These are phyloP conservation scores for Styphnolobium japonicum DNA, from an alignment of 306 rosid genomes.

Conservation along the genomic window DNA sequence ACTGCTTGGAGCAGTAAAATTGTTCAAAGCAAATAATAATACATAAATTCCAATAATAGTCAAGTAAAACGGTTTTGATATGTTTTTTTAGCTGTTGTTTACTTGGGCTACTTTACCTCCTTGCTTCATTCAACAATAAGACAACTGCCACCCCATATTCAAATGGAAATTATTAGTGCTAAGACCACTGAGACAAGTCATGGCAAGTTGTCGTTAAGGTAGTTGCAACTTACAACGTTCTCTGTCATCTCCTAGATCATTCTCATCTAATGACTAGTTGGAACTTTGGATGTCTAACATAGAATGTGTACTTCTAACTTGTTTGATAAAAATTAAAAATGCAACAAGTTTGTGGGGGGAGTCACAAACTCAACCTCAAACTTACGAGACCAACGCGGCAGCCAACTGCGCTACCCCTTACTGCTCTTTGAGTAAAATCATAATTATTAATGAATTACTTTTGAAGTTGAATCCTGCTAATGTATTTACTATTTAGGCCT, in stretches of 20 bases:
- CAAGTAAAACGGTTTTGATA: background rate
- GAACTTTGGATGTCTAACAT: background rate
- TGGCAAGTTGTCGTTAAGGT: background rate
- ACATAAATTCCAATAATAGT: conserved; percentile 5
- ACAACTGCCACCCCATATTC: background rate
- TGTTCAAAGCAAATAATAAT: background rate
- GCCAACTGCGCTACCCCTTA: no score
- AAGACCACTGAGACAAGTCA: background rate
- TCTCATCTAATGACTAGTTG: background rate
- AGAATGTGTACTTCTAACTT: no score
- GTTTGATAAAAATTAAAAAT: no score
- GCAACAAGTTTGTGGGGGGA: no score
- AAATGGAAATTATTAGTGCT: background rate
- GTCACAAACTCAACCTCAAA: no score
- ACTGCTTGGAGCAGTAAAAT: background rate
- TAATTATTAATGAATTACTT: no score
- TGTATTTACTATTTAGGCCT: no score
- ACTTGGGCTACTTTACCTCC: background rate
- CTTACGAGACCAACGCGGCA: no score
- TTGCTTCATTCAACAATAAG: background rate
- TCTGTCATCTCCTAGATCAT: background rate
- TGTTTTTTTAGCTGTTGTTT: no score
- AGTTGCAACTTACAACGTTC: background rate
- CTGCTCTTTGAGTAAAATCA: no score
- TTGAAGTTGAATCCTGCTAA: no score